These are phyloP conservation scores for Krasilnikovozyma curviuscula DNA, from an alignment of 768 basidiomycete species.

Conservation along the genomic window DNA sequence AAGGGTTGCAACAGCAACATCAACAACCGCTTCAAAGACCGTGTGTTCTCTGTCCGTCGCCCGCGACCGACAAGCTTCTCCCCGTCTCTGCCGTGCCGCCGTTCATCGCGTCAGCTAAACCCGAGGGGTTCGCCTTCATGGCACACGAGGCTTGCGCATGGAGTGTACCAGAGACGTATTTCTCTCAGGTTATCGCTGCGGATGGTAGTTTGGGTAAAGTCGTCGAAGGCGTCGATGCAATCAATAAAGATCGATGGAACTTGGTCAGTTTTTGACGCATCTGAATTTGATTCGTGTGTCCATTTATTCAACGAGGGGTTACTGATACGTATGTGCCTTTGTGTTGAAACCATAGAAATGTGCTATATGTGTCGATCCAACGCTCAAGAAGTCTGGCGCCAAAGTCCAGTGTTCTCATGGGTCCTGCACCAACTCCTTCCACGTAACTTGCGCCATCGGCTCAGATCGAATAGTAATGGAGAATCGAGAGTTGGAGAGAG, in stretches of 20 bases:
- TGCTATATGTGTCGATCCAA: slow-evolving; percentile 52
- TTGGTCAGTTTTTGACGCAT: slow-evolving; percentile 38
- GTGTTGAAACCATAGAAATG: slow-evolving; percentile 51
- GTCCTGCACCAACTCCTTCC: slow-evolving; percentile 43
- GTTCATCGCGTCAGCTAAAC: slow-evolving; percentile 36
- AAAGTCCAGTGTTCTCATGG: slow-evolving; percentile 65
- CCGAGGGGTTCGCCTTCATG: slow-evolving; percentile 38
- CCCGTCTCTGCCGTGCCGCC: slow-evolving; percentile 25
- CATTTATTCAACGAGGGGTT: background rate
- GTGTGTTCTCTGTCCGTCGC: slow-evolving; percentile 18
- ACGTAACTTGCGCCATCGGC: slow-evolving; percentile 67
- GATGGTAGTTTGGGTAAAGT: slow-evolving; percentile 29
- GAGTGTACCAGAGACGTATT: slow-evolving; percentile 71
- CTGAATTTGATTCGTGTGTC: background rate
- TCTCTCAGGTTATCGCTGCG: background rate
- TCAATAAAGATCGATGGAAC: slow-evolving; percentile 83
- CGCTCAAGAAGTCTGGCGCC: slow-evolving; percentile 19
- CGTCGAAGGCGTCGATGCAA: slow-evolving; percentile 67
- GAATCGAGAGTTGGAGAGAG: background rate
- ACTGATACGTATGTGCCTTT: background rate
- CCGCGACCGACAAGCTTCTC: slow-evolving; percentile 15
- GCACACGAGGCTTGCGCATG: slow-evolving; percentile 65
- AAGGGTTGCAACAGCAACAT: background rate
- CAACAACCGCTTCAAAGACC: background rate
- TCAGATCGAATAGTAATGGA: background rate